Conservation (phyloP, 345 rosid species). For the Erysimum cheiranthoides region DNA sequence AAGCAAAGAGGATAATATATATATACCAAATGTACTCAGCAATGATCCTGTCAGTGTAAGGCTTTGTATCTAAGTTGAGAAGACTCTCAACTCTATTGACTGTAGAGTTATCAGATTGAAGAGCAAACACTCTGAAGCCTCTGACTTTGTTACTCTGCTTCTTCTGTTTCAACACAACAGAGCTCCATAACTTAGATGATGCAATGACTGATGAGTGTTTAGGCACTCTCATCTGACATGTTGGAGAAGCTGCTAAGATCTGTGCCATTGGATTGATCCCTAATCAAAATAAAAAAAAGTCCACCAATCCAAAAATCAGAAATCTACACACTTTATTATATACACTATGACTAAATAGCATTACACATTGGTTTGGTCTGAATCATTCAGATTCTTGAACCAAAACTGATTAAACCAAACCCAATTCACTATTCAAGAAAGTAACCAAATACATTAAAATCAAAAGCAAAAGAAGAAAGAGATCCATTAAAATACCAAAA, state of each 20-base stretch:
- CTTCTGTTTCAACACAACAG: slow-evolving; percentile 71
- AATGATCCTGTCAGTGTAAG: slow-evolving; percentile 81
- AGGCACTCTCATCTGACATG: slow-evolving; percentile 76
- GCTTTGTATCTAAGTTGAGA: slow-evolving; percentile 82
- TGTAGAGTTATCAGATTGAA: slow-evolving; percentile 70
- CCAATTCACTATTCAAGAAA: background rate
- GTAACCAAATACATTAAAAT: slow-evolving; percentile 3
- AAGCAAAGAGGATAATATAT: background rate
- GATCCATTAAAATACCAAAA: slow-evolving; percentile 42
- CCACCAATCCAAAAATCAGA: slow-evolving; percentile 28
- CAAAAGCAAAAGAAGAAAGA: slow-evolving; percentile 30
- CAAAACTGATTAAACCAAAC: slow-evolving; percentile 31
- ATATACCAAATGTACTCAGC: slow-evolving; percentile 96
- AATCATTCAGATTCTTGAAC: slow-evolving; percentile 34
- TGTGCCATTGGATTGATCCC: slow-evolving; percentile 72
- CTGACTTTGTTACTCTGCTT: slow-evolving; percentile 58
- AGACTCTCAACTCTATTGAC: slow-evolving; percentile 77
- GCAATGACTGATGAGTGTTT: slow-evolving; percentile 59
- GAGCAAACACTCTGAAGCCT: slow-evolving; percentile 64
- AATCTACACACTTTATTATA: slow-evolving; percentile 2
- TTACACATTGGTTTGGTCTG: background rate
- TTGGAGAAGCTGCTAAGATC: slow-evolving; percentile 75
- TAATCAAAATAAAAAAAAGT: slow-evolving; percentile 28
- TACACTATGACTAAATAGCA: too few relatives aligned
- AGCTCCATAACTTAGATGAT: slow-evolving; percentile 66